These are phyloP conservation scores for Lablab purpureus DNA, from an alignment of 306 rosid species.

Conservation along the genomic window DNA sequence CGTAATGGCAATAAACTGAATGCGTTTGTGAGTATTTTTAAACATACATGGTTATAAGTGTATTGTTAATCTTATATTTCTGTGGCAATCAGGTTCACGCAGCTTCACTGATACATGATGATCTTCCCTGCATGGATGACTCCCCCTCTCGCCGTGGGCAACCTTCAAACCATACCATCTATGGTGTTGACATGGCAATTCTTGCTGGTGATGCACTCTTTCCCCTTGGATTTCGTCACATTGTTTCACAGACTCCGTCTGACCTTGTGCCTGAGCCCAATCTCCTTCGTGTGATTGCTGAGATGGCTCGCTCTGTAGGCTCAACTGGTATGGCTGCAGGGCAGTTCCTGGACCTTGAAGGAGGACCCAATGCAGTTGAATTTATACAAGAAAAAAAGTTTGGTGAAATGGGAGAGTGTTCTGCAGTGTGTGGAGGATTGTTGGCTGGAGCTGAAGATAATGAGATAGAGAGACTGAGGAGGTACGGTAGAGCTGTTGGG, in stretches of 20 bases:
- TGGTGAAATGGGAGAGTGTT: conserved; percentile 94
- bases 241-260: conserved; percentile 82
- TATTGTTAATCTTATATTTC: conserved; percentile 22
- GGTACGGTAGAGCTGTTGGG: conserved; percentile 93
- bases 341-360: conserved; percentile 89
- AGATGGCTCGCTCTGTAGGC: conserved; percentile 89
- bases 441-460: conserved; percentile 82
- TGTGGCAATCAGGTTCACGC: conserved; percentile 79
- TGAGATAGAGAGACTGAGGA: conserved; percentile 81
- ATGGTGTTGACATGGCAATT: conserved; percentile 95
- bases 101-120: conserved; percentile 92
- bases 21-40: background rate
- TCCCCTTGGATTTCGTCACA: conserved; percentile 92
- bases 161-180: conserved; percentile 83
- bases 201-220: conserved; percentile 94
- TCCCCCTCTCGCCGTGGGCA: conserved; percentile 82
- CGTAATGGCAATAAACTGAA: background rate
- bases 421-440: conserved; percentile 93
- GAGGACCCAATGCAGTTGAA: conserved; percentile 70
- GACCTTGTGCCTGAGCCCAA: conserved; percentile 73
- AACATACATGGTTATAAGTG: background rate
- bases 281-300: conserved; percentile 81
- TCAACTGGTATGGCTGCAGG: conserved; percentile 99
- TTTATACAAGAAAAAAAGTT: conserved; percentile 89
- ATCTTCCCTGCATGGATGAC: conserved; percentile 97